Conservation (phyloP, 257 asterid species). For the Fraxinus pennsylvanica region DNA sequence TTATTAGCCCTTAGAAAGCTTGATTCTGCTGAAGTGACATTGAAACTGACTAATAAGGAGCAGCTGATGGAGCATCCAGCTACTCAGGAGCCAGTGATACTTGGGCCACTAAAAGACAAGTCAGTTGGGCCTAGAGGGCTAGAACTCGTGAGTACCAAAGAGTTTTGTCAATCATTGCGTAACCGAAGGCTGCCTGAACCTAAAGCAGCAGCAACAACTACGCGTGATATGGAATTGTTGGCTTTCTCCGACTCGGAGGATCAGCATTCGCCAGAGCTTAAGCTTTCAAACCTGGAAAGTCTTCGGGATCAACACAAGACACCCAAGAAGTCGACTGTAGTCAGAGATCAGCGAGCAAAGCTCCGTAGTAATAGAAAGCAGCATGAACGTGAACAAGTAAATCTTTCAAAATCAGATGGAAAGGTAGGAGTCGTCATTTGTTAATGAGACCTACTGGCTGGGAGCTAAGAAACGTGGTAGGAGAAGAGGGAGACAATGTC, state of each 20-base stretch:
- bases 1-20: not conserved
- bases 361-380: not conserved
- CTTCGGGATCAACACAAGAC: conserved; percentile 15
- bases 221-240: not conserved
- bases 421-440: conserved; percentile 4
- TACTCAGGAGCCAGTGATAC: not conserved
- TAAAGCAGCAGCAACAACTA: not conserved
- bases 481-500: conserved; percentile 18
- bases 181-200: conserved; percentile 6
- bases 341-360: conserved; percentile 14
- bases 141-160: conserved; percentile 3
- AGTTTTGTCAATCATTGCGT: conserved; percentile 20
- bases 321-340: conserved; percentile 3
- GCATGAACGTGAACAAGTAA: not conserved
- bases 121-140: conserved; percentile 8
- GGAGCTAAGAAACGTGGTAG: conserved; percentile 12
- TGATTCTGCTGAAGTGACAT: not conserved
- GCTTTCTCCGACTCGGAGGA: conserved; percentile 1
- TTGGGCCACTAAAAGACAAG: not conserved
- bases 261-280: conserved; percentile 1
- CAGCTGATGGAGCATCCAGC: not conserved
- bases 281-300: conserved; percentile 8
- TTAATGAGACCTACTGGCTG: not conserved
- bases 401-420: conserved; percentile 16
- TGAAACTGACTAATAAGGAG: not conserved